Evolutionary conservation across 2,329 filamentous ascomycete genomes (phyloP).

Genomic region (Calycina herbarum): DNA sequence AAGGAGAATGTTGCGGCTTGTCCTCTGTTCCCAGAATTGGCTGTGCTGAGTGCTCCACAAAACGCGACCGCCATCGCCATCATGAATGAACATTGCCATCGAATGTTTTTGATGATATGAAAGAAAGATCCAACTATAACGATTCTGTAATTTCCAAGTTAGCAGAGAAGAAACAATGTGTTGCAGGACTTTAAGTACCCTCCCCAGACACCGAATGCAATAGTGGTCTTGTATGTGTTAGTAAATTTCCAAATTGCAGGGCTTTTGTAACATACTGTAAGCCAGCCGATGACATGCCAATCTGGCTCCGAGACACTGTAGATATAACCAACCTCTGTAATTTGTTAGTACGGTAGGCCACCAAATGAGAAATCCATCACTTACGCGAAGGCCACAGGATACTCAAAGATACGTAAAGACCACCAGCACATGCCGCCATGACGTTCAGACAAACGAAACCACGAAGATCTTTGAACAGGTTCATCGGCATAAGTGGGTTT

Average conservation of each 20-base stretch:
- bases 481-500: neutral
- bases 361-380: neutral
- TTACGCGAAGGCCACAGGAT: constrained; percentile 2
- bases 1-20: neutral
- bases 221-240: neutral
- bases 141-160: neutral
- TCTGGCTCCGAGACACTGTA: neutral
- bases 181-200: neutral
- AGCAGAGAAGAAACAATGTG: neutral
- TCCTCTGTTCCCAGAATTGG: neutral
- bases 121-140: neutral
- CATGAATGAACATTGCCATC: constrained; percentile 1
- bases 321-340: neutral
- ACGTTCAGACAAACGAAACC: constrained; percentile 3
- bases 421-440: neutral
- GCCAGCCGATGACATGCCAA: constrained; percentile 1
- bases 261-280: neutral
- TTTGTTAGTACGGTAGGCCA: neutral
- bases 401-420: constrained; percentile 1
- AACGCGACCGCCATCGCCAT: neutral
- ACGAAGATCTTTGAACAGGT: neutral
- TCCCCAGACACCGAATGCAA: neutral
- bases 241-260: neutral
- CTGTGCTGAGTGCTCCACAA: neutral
- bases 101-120: neutral